A percentile compares a stretch with the other conserved stretches of the same genome.
These are phyloP conservation scores for Alternaria gaisen DNA, from an alignment of 2,329 filamentous ascomycete species.

Conservation along the genomic window DNA sequence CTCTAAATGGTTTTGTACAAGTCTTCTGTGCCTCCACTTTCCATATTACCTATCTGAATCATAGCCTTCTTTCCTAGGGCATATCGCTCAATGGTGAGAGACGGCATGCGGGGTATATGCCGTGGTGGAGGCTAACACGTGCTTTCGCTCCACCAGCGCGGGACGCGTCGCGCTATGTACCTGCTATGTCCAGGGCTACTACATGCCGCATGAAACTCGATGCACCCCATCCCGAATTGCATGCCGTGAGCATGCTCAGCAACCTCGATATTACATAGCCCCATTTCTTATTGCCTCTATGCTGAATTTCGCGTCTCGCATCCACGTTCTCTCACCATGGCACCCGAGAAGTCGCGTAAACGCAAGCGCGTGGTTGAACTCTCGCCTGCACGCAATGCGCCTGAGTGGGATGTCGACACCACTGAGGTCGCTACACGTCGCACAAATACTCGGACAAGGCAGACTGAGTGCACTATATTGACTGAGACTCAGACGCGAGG, in stretches of 20 bases:
- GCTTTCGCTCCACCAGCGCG: constrained; percentile 8
- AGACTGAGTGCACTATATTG: neutral
- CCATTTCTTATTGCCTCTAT: neutral
- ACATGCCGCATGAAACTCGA: neutral
- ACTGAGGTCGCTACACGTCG: constrained; percentile 1
- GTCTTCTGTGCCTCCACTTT: neutral
- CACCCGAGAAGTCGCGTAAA: constrained; percentile 5
- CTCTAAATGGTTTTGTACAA: neutral
- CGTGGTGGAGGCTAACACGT: neutral
- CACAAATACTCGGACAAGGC: neutral
- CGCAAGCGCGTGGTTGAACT: neutral
- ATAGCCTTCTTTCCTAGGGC: neutral
- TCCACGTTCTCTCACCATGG: neutral
- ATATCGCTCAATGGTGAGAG: neutral
- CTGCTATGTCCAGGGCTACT: neutral
- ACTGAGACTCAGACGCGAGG: neutral
- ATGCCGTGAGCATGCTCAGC: neutral
- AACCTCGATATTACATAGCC: too few species aligned
- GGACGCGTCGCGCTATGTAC: neutral
- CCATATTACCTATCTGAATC: neutral
- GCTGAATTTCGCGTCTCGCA: neutral
- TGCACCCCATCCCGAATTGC: neutral
- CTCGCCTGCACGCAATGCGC: neutral
- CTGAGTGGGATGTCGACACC: constrained; percentile 2
- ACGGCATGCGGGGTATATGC: constrained; percentile 1